phyloP scores from a whole-genome alignment of 23 red algal species.

The Gracilaria caudata region DNA sequence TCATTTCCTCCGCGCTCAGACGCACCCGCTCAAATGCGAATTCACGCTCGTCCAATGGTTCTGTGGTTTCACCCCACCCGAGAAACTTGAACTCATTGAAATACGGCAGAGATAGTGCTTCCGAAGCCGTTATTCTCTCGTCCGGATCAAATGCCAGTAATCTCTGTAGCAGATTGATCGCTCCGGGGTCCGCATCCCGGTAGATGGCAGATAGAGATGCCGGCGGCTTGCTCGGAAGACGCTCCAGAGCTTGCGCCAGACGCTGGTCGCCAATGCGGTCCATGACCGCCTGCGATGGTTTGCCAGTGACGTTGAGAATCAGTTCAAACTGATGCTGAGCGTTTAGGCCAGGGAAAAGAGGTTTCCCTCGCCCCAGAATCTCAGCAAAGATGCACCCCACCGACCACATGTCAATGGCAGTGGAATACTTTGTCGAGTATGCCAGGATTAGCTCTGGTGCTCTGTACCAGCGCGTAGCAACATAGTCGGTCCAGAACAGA shows the following conservation, averaged over 20 bases:
- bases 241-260: slow-evolving; percentile 59
- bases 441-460: slow-evolving; percentile 87
- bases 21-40: slow-evolving; percentile 93
- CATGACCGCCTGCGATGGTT: slow-evolving; percentile 70
- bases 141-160: slow-evolving; percentile 87
- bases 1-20: slow-evolving; percentile 75
- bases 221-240: slow-evolving; percentile 60
- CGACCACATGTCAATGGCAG: slow-evolving; percentile 87
- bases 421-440: slow-evolving; percentile 71
- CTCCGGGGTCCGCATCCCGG: slow-evolving; percentile 62
- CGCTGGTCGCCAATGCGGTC: slow-evolving; percentile 65
- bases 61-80: slow-evolving; percentile 61
- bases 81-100: slow-evolving; percentile 77
- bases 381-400: slow-evolving; percentile 99
- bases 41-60: slow-evolving; percentile 77
- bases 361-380: slow-evolving; percentile 81
- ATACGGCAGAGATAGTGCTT: slow-evolving; percentile 89
- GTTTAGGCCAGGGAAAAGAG: slow-evolving; percentile 90
- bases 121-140: slow-evolving; percentile 74
- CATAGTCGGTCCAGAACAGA: slow-evolving; percentile 90
- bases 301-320: slow-evolving; percentile 89
- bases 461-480: slow-evolving; percentile 90
- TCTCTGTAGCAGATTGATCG: slow-evolving; percentile 74
- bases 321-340: slow-evolving; percentile 87
- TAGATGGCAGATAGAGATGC: slow-evolving; percentile 62